Evolutionary conservation across 2,329 filamentous ascomycete species (phyloP).

Genomic region (Aspergillus vadensis): DNA sequence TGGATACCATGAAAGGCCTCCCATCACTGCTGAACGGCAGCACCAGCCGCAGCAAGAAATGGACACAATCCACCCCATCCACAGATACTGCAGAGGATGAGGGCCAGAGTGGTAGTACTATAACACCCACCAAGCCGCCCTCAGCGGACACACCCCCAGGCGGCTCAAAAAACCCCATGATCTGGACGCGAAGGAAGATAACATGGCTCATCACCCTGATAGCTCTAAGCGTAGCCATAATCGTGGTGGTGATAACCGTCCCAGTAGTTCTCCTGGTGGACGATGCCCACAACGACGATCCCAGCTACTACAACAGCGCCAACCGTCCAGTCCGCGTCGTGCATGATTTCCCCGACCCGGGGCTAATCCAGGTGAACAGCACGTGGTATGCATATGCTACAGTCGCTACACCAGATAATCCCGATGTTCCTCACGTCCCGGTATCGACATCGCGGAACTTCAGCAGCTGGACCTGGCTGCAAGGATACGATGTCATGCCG

Average conservation of each 20-base stretch:
- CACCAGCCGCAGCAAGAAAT: not conserved
- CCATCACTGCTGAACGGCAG: not conserved
- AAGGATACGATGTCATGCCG: constrained; percentile 55
- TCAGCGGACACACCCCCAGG: not conserved
- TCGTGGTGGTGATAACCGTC: constrained; percentile 22
- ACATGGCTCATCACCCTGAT: not conserved
- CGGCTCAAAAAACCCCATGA: not conserved
- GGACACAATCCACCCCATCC: not conserved
- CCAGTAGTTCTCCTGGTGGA: constrained; percentile 20
- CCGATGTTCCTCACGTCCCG: constrained; percentile 49
- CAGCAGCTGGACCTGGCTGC: constrained; percentile 47
- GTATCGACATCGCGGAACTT: constrained; percentile 54
- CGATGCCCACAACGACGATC: constrained; percentile 13
- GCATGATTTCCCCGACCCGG: constrained; percentile 36
- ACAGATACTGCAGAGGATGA: not conserved
- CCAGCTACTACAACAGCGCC: constrained; percentile 21
- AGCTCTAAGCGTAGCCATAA: not conserved
- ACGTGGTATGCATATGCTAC: constrained; percentile 41
- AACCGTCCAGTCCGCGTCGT: constrained; percentile 25
- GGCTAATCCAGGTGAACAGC: constrained; percentile 32
- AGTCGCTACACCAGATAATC: constrained; percentile 23
- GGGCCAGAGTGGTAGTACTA: not conserved
- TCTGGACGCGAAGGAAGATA: constrained; percentile 17
- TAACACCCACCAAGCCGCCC: constrained; percentile 1
- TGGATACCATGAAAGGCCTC: not conserved